Conservation (phyloP, 2,329 filamentous ascomycete genomes). For the Stemphylium lycopersici region DNA sequence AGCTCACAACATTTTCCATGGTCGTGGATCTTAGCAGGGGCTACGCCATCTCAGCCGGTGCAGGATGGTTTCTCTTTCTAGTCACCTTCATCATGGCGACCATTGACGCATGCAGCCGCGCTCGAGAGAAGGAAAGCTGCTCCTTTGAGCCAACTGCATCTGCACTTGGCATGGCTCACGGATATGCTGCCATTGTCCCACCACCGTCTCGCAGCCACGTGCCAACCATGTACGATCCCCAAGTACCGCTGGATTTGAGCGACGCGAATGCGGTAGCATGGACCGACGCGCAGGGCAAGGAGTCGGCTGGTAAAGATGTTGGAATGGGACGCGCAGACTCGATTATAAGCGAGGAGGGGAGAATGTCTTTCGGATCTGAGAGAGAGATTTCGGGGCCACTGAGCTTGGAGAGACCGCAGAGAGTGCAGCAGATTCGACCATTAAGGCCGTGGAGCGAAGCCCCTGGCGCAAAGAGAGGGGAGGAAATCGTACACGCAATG, state of each 20-base stretch:
- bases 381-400: slow-evolving; percentile 25
- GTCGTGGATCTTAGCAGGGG: slow-evolving; percentile 30
- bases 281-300: slow-evolving; percentile 26
- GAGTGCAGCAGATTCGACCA: slow-evolving; percentile 24
- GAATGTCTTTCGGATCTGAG: slow-evolving; percentile 6
- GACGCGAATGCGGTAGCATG: slow-evolving; percentile 5
- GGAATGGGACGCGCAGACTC: slow-evolving; percentile 25
- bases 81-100: slow-evolving; percentile 23
- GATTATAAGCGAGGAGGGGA: slow-evolving; percentile 18
- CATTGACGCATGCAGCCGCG: slow-evolving; percentile 22
- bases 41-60: slow-evolving; percentile 26
- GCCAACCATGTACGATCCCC: slow-evolving; percentile 34
- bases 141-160: slow-evolving; percentile 42
- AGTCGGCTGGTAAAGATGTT: slow-evolving; percentile 11
- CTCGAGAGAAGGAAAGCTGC: slow-evolving; percentile 27
- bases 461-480: slow-evolving; percentile 9
- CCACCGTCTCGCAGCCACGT: slow-evolving; percentile 18
- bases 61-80: slow-evolving; percentile 23
- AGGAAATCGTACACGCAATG: slow-evolving; percentile 16
- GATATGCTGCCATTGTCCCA: slow-evolving; percentile 27
- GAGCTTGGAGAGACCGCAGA: slow-evolving; percentile 25
- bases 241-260: slow-evolving; percentile 14
- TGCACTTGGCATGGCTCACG: slow-evolving; percentile 35
- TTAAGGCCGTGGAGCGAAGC: slow-evolving; percentile 39
- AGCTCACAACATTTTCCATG: slow-evolving; percentile 27